Conservation (phyloP, 352 stramenopile species). For the Blastocystis sp. region DNA sequence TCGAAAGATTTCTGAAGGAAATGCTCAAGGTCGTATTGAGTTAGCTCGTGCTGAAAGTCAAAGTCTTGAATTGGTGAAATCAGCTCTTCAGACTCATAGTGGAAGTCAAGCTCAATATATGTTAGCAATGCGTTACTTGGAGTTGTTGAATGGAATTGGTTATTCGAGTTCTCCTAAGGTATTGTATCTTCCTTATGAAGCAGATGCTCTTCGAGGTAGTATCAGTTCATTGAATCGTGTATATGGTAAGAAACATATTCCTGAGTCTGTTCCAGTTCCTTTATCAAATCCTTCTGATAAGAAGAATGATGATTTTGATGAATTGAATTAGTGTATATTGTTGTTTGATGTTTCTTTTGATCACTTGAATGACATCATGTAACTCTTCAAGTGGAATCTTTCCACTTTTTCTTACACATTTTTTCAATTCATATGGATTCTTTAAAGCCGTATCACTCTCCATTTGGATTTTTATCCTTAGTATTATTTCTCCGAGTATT, state of each 20-base stretch:
- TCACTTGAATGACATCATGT: neutral
- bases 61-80: slow-evolving; percentile 59
- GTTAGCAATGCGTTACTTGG: slow-evolving; percentile 65
- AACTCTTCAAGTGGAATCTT: neutral
- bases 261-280: neutral
- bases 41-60: slow-evolving; percentile 65
- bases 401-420: neutral
- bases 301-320: slow-evolving; percentile 26
- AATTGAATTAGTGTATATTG: slow-evolving; percentile 18
- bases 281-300: neutral
- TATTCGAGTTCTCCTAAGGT: slow-evolving; percentile 59
- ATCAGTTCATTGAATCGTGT: slow-evolving; percentile 54
- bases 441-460: neutral
- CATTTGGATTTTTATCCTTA: neutral
- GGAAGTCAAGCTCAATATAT: slow-evolving; percentile 62
- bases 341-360: neutral
- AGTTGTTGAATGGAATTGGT: slow-evolving; percentile 63
- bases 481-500: slow-evolving; percentile 26
- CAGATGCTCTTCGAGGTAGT: slow-evolving; percentile 59
- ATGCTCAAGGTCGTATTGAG: slow-evolving; percentile 64
- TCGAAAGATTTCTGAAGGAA: slow-evolving; percentile 66
- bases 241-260: slow-evolving; percentile 63
- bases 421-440: neutral
- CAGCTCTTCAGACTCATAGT: neutral
- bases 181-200: slow-evolving; percentile 65